These are phyloP conservation scores for Arthroderma sp. DNA, from an alignment of 2,329 filamentous ascomycete species.

Conservation along the genomic window DNA sequence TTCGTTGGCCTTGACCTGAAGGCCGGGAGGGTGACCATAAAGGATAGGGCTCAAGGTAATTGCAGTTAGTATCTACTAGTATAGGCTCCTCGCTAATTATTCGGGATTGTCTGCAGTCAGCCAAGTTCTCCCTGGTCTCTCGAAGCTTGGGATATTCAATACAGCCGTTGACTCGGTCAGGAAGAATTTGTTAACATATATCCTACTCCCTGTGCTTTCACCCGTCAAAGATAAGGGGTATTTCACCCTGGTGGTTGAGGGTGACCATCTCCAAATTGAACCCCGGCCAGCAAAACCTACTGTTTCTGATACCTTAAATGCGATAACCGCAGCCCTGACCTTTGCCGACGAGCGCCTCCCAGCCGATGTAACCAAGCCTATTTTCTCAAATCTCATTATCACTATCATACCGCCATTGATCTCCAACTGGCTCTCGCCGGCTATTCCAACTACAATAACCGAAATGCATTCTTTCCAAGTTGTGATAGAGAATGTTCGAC, in stretches of 20 bases:
- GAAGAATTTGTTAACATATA: slow-evolving; percentile 18
- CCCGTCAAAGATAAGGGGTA: slow-evolving; percentile 16
- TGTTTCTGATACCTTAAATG: slow-evolving; percentile 28
- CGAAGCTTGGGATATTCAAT: slow-evolving; percentile 20
- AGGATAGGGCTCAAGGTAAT: slow-evolving; percentile 5
- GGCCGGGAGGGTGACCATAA: slow-evolving; percentile 44
- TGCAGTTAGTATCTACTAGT: too few species aligned
- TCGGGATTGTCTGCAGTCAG: too few species aligned
- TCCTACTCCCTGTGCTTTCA: slow-evolving; percentile 23
- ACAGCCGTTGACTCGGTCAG: slow-evolving; percentile 21
- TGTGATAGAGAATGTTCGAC: slow-evolving; percentile 49
- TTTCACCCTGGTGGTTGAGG: slow-evolving; percentile 16
- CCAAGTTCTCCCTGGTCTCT: slow-evolving; percentile 19
- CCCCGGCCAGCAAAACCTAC: slow-evolving; percentile 16
- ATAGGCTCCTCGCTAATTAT: too few species aligned
- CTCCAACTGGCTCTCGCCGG: slow-evolving; percentile 58
- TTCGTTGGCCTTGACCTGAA: slow-evolving; percentile 51
- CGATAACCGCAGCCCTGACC: slow-evolving; percentile 32
- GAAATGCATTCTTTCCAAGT: slow-evolving; percentile 60
- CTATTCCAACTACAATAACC: slow-evolving; percentile 60
- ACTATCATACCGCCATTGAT: slow-evolving; percentile 56
- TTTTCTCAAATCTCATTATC: slow-evolving; percentile 60
- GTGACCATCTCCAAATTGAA: slow-evolving; percentile 18
- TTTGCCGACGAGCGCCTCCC: slow-evolving; percentile 42
- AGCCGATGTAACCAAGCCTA: slow-evolving; percentile 32